These are phyloP conservation scores for Lactarius hengduanensis DNA, from an alignment of 768 basidiomycete species.

Conservation along the genomic window DNA sequence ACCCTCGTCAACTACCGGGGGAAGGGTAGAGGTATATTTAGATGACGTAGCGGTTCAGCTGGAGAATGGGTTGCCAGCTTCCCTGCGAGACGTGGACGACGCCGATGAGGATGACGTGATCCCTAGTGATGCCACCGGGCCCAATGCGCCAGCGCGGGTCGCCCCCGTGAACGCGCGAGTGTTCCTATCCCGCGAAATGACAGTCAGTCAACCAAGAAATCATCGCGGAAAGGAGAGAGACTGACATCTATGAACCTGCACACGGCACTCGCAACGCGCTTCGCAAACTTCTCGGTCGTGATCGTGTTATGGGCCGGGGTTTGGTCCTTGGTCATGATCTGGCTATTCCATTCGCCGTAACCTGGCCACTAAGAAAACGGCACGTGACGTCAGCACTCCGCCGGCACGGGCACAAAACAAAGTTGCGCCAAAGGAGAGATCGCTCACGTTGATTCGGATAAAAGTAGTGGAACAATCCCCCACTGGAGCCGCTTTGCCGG, in stretches of 20 bases:
- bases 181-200: slow-evolving; percentile 3
- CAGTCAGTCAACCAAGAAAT: background rate
- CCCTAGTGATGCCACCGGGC: background rate
- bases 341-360: slow-evolving; percentile 8
- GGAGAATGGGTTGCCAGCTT: slow-evolving; percentile 26
- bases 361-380: slow-evolving; percentile 8
- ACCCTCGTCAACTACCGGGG: too few relatives aligned
- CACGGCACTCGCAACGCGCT: slow-evolving; percentile 12
- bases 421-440: background rate
- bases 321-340: slow-evolving; percentile 19
- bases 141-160: slow-evolving; percentile 11
- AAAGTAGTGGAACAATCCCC: slow-evolving; percentile 1
- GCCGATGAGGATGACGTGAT: slow-evolving; percentile 8
- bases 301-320: slow-evolving; percentile 7
- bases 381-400: background rate
- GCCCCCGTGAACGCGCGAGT: background rate
- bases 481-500: background rate
- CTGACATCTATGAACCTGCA: slow-evolving; percentile 14
- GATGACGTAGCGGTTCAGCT: slow-evolving; percentile 13
- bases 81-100: slow-evolving; percentile 21
- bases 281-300: slow-evolving; percentile 7
- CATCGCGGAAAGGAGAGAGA: background rate
- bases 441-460: slow-evolving; percentile 18
- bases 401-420: too few relatives aligned
- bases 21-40: background rate